Evolutionary conservation across 805 yeast genomes (phyloP).

Genomic region (Candida tibetensis): DNA sequence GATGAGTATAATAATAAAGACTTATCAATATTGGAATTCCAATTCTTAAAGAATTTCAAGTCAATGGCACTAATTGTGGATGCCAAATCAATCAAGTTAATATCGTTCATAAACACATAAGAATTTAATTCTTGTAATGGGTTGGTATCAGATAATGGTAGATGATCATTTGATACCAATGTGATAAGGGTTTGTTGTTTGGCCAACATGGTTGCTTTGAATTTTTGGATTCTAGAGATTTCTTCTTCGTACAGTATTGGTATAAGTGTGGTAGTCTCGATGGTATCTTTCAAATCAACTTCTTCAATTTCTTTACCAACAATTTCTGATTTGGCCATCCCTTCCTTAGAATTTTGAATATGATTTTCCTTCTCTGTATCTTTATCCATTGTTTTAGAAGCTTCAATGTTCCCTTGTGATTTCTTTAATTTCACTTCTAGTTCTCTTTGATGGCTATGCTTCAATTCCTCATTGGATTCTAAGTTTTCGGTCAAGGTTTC

Average conservation of each 20-base stretch:
- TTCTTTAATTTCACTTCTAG: neutral
- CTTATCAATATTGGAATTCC: constrained; percentile 82
- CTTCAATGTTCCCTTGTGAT: neutral
- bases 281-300: neutral
- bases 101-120: constrained; percentile 50
- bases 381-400: neutral
- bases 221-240: constrained; percentile 37
- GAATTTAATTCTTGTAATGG: constrained; percentile 33
- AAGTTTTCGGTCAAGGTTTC: constrained; percentile 41
- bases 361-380: neutral
- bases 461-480: constrained; percentile 1
- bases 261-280: neutral
- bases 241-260: constrained; percentile 2
- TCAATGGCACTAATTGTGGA: constrained; percentile 65
- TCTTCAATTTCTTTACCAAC: neutral
- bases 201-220: constrained; percentile 51
- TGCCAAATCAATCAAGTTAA: constrained; percentile 55
- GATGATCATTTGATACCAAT: constrained; percentile 20
- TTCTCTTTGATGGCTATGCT: constrained; percentile 2
- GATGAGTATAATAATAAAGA: constrained; percentile 64
- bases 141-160: constrained; percentile 7
- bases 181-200: constrained; percentile 43
- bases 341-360: neutral
- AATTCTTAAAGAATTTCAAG: constrained; percentile 55
- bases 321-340: neutral